Conservation (phyloP, 495 filamentous ascomycete genomes). For the Cladorrhinum samala region DNA sequence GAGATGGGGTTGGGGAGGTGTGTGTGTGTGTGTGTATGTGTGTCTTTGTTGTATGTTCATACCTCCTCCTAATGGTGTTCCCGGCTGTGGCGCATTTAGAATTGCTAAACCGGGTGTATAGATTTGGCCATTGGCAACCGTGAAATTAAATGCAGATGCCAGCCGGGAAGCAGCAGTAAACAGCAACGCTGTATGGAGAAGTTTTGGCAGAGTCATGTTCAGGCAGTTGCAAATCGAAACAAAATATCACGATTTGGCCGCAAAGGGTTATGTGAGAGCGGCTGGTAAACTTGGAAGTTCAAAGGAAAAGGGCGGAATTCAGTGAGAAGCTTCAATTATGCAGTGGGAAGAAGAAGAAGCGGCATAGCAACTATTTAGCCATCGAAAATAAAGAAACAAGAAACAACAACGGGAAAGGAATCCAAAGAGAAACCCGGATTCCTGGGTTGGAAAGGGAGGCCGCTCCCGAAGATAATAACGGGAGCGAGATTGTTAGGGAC, state of each 20-base stretch:
- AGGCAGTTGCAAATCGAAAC: conserved; percentile 10
- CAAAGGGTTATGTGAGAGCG: neutral
- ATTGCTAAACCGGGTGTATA: conserved; percentile 60
- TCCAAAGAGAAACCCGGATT: neutral
- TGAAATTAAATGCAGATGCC: conserved; percentile 36
- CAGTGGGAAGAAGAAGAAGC: neutral
- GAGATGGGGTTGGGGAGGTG: neutral
- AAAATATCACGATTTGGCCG: conserved; percentile 19
- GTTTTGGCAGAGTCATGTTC: conserved; percentile 9
- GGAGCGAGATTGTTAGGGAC: conserved; percentile 20
- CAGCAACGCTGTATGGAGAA: conserved; percentile 6
- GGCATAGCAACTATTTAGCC: conserved; percentile 7
- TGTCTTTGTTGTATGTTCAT: too few species aligned
- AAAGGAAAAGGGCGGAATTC: neutral
- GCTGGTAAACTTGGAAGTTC: neutral
- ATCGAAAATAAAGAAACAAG: conserved; percentile 2
- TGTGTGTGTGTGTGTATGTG: too few species aligned
- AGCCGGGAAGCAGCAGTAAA: conserved; percentile 16
- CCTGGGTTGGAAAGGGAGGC: neutral
- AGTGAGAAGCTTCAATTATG: neutral
- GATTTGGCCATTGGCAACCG: conserved; percentile 53
- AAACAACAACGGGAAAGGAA: neutral
- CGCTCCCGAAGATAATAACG: conserved; percentile 19
- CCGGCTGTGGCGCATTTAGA: conserved; percentile 58
- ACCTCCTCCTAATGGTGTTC: conserved; percentile 61